Evolutionary conservation across 2,329 filamentous ascomycete species (phyloP), one percentile per base, ranked within the genome.

Genomic region (Diplodia sapinea): DNA sequence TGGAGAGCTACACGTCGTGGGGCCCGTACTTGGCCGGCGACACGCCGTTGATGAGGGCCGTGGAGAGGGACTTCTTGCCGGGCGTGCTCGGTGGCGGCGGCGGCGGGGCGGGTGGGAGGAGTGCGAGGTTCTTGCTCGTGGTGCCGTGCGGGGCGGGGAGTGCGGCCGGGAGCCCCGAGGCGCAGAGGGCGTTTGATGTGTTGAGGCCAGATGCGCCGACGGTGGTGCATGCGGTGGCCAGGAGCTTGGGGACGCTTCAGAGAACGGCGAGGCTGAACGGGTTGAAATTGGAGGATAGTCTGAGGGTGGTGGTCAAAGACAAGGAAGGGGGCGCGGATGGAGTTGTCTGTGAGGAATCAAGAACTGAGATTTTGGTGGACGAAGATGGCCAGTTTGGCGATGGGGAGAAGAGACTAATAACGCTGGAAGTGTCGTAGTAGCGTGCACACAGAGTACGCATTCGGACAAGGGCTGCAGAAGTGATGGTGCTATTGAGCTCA

Each of bases 1-100:
- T 67, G n/a, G 65, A 67, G 49, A 67, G 65, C 56, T 67, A 67
- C 26, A 67, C 65, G 5, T 52, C 43, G 11, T 67, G 65, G 65
- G 65, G 65, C 26, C 65, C 65, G 47, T 67, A 67, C 17, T 33
- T 67, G 47, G 55, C 43, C 7, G 20, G 23, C 17, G 56, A 54
- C 6, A 20, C 55, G 65, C 65, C 65, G 43, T 43, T 67, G 20
- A 67, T 67, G 56, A 23, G 20, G 36, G 65, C 65, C 23, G 20
- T 67, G 20, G 33, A 47, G 23, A 29, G 29, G 31, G 36, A 52
- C 6, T 62, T 61, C 15, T 55, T 61, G 23, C 56, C 56, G 4
- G 47, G 23, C 29, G 26, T 47, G 17, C 13, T 47, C 11, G 36
- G 15, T 8, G 23, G 38, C 6, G 36, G 57, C n/a, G 15, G 29